Evolutionary conservation across 768 basidiomycete species (phyloP).

Genomic region (Pholiota conissans): DNA sequence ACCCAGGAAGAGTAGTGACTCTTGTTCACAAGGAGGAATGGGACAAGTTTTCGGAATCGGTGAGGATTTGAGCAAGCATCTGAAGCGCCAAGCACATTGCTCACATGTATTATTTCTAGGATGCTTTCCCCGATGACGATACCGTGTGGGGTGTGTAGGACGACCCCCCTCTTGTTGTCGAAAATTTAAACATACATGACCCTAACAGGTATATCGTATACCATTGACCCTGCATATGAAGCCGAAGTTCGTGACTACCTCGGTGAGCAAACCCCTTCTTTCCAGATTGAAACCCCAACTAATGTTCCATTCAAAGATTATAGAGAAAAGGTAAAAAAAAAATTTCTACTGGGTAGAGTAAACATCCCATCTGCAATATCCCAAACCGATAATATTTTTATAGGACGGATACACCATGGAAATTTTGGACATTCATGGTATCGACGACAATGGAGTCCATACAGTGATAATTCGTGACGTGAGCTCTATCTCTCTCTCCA

Average conservation of each 20-base stretch:
- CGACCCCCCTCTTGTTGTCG: too few relatives aligned
- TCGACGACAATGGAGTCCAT: constrained; percentile 52
- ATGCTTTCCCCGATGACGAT: constrained; percentile 70
- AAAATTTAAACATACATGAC: too few relatives aligned
- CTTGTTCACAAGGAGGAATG: constrained; percentile 88
- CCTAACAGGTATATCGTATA: constrained; percentile 75
- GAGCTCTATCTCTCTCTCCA: constrained; percentile 16
- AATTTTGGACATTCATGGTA: constrained; percentile 67
- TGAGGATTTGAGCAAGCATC: constrained; percentile 36
- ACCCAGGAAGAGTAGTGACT: constrained; percentile 88
- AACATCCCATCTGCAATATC: too few relatives aligned
- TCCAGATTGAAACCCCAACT: too few relatives aligned
- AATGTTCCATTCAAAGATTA: constrained; percentile 66
- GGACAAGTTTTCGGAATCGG: constrained; percentile 71
- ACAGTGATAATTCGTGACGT: constrained; percentile 58
- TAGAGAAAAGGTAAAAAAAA: constrained; percentile 70
- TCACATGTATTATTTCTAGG: constrained; percentile 47
- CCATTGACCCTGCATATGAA: constrained; percentile 77
- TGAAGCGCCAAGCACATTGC: too few relatives aligned
- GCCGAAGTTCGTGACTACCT: constrained; percentile 81
- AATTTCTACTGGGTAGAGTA: too few relatives aligned
- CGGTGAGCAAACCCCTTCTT: constrained; percentile 48
- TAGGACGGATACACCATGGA: constrained; percentile 95
- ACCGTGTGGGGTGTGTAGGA: constrained; percentile 75
- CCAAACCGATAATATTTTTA: not conserved